Percentiles rank a stretch among this genome's conserved stretches.
These are phyloP conservation scores for Podospora bellae-mahoneyi DNA, from an alignment of 495 filamentous ascomycete species.

Conservation along the genomic window DNA sequence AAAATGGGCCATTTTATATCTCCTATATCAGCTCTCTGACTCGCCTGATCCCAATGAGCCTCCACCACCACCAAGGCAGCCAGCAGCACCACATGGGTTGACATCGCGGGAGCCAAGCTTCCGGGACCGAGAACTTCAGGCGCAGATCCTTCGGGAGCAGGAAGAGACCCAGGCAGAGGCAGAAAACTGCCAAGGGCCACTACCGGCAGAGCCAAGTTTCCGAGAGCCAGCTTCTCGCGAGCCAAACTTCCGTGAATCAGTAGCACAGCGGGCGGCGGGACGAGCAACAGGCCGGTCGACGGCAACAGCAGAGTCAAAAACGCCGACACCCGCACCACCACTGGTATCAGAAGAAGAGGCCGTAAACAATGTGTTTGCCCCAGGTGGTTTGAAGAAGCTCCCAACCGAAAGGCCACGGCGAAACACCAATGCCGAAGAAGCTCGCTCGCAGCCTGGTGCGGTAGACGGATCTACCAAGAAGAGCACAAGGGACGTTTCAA, in stretches of 20 bases:
- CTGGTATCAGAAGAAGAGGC: conserved; percentile 38
- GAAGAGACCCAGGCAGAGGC: not conserved
- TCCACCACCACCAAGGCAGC: conserved; percentile 13
- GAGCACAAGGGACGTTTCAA: conserved; percentile 41
- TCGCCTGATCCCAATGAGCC: conserved; percentile 51
- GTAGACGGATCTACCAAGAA: conserved; percentile 21
- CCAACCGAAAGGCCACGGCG: conserved; percentile 31
- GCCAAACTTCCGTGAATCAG: conserved; percentile 5
- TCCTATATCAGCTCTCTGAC: conserved; percentile 77
- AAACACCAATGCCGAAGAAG: conserved; percentile 23
- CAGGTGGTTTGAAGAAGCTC: conserved; percentile 48
- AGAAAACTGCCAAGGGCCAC: not conserved
- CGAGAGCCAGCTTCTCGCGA: not conserved
- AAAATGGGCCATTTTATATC: conserved; percentile 94
- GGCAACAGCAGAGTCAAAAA: conserved; percentile 25
- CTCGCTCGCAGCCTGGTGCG: conserved; percentile 14
- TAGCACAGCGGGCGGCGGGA: not conserved
- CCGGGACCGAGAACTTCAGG: not conserved
- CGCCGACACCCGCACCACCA: conserved; percentile 19
- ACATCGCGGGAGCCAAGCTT: conserved; percentile 6
- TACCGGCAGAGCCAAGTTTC: not conserved
- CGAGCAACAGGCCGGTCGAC: not conserved
- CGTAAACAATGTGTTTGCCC: conserved; percentile 55
- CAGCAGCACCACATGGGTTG: not conserved
- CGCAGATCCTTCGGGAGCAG: not conserved